Conservation (phyloP, 129 eudicot species). For the Lonicera japonica region DNA sequence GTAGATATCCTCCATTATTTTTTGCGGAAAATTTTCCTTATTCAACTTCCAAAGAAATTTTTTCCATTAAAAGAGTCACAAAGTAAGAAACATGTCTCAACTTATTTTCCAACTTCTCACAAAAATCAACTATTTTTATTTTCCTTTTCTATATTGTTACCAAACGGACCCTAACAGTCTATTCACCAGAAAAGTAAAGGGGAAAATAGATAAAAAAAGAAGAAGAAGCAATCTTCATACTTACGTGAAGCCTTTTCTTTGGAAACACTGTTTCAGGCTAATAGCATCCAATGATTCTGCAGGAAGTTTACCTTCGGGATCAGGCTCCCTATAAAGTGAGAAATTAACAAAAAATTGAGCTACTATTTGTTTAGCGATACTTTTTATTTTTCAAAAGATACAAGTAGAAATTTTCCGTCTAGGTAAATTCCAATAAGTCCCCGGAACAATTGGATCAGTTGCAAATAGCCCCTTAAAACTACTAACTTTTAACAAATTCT, state of each 20-base stretch:
- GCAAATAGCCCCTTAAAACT: no score
- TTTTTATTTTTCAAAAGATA: not conserved
- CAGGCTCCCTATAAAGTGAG: conserved; percentile 57
- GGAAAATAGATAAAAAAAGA: no score
- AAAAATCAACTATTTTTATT: not conserved
- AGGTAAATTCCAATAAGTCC: not conserved
- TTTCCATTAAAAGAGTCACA: no score
- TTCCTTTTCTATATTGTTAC: no score
- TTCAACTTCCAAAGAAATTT: no score
- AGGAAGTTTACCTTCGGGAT: conserved; percentile 91
- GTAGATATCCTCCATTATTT: no score
- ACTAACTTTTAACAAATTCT: no score
- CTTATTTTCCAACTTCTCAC: no score
- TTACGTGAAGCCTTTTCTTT: conserved; percentile 88
- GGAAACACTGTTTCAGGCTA: conserved; percentile 58
- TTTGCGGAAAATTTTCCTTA: no score
- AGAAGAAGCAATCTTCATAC: conserved; percentile 23
- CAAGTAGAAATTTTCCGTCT: not conserved
- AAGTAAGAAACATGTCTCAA: no score
- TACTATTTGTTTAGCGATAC: not conserved
- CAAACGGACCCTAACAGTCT: no score
- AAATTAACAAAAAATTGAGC: not conserved
- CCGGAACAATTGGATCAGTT: not conserved
- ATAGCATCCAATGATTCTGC: conserved; percentile 77
- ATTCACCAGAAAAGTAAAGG: not conserved